phyloP scores from a whole-genome alignment of 257 asterid genomes.

The Solanum ossicruentum region DNA sequence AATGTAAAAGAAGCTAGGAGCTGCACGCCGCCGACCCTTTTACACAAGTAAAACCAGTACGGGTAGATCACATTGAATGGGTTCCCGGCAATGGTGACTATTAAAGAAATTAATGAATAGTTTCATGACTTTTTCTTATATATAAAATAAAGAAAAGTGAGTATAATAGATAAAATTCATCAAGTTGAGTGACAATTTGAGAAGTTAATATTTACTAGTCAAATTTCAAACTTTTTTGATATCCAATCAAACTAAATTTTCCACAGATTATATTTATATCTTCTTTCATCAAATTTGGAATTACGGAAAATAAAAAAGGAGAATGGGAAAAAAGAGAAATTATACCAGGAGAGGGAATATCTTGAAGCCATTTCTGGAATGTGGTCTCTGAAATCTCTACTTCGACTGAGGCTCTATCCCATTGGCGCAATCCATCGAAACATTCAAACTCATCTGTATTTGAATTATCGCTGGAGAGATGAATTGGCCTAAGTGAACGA shows the following conservation, averaged over 20 bases:
- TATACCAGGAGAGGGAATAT: conserved; percentile 73
- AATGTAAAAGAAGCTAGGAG: background rate
- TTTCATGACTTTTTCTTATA: background rate
- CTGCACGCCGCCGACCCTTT: background rate
- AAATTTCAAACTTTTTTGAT: background rate
- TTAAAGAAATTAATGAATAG: background rate
- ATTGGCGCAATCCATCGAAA: conserved; percentile 47
- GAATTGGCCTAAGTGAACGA: conserved; percentile 89
- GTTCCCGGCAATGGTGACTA: background rate
- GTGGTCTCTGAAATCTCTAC: conserved; percentile 61
- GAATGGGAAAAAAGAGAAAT: background rate
- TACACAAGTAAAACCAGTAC: background rate
- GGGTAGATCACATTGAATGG: background rate
- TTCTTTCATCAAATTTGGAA: background rate
- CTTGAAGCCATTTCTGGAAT: conserved; percentile 66
- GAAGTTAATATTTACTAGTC: background rate
- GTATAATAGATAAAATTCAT: background rate
- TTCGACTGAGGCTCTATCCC: conserved; percentile 87
- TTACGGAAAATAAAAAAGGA: background rate
- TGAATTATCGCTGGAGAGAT: conserved; percentile 15
- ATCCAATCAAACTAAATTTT: background rate
- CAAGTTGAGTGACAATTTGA: background rate
- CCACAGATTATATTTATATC: background rate
- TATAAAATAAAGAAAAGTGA: background rate
- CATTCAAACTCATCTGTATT: conserved; percentile 4